Evolutionary conservation across 2,329 filamentous ascomycete genomes (phyloP), one percentile per base, ranked within the genome.

Genomic region (Cercospora zeina): DNA sequence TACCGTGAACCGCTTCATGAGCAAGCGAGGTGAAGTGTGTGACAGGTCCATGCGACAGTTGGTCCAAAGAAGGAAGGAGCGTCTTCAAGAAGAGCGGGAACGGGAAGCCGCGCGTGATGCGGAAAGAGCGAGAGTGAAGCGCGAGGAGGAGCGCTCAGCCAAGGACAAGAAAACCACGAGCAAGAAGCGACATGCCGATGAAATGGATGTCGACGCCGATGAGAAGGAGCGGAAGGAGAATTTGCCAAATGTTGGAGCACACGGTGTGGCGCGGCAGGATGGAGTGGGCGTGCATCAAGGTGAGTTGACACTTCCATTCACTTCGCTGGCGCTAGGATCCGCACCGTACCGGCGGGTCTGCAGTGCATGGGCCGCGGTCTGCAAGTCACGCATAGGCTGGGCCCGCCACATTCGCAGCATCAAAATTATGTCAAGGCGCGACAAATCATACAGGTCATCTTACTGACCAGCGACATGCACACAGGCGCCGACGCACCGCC

Each of bases 181-280:
- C 55, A 66, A 66, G 64, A 73, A 73, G 68, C 63, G 70, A 27
- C 69, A 62, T 54, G 68, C 68, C 34, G 72, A 72, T 78, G 72
- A 74, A 55, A 70, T 69, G 63, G 70, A 81, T 62, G 69, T 76
- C 54, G 69, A 71, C 47, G 73, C 81, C 76, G 76, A 75, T 30
- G 71, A 85, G 70, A 83, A 85, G 72, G 92, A 93, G 75, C 83
- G 89, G 67, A 92, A 90, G 81, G 92, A 90, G 79, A 87, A 85
- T 47, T 57, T 71, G 62, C 71, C 72, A 4, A 80, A 81, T 34
- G 82, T 86, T 66, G 87, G 87, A 50, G 86, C 86, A 13, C 87
- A 88, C 76, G 84, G 83, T 58, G 62, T 88, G 30, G 82, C 85
- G 9, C 78, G 85, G 66, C 87, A 89, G 76, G 87, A 89, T 76